Evolutionary conservation across 2,329 filamentous ascomycete species (phyloP).

Genomic region (Ramularia endophylla): DNA sequence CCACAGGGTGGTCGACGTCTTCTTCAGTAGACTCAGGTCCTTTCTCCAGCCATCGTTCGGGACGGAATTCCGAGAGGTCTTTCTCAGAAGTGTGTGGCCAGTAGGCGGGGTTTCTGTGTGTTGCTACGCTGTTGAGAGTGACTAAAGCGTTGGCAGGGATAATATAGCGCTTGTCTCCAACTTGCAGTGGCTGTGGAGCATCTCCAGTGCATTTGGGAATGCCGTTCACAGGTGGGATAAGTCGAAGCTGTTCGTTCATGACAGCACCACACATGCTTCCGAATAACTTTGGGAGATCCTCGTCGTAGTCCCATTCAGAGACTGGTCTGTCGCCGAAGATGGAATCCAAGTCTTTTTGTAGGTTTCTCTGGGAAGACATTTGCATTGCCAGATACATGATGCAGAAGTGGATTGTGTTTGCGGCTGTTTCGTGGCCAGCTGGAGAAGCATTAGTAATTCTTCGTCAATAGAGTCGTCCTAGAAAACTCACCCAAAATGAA

Average conservation of each 20-base stretch:
- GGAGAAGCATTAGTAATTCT: no score
- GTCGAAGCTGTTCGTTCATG: slow-evolving; percentile 70
- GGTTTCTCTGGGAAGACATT: slow-evolving; percentile 54
- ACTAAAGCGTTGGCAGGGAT: slow-evolving; percentile 55
- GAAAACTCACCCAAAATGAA: slow-evolving; percentile 44
- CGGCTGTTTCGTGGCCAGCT: slow-evolving; percentile 76
- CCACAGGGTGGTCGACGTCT: slow-evolving; percentile 35
- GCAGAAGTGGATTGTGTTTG: slow-evolving; percentile 67
- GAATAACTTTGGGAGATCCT: slow-evolving; percentile 58
- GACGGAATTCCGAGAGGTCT: slow-evolving; percentile 63
- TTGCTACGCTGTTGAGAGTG: slow-evolving; percentile 49
- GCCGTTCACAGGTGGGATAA: slow-evolving; percentile 64
- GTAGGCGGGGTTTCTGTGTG: slow-evolving; percentile 64
- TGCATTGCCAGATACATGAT: slow-evolving; percentile 63
- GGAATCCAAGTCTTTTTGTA: slow-evolving; percentile 64
- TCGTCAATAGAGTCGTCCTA: no score
- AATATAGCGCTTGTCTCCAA: slow-evolving; percentile 53
- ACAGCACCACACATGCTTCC: slow-evolving; percentile 66
- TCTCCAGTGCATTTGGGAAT: slow-evolving; percentile 59
- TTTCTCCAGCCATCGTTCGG: slow-evolving; percentile 62
- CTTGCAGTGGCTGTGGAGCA: slow-evolving; percentile 49
- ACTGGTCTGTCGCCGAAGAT: slow-evolving; percentile 56
- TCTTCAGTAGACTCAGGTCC: slow-evolving; percentile 18
- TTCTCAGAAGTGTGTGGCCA: slow-evolving; percentile 54
- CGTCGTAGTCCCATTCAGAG: slow-evolving; percentile 65